phyloP scores from a whole-genome alignment of 2,329 filamentous ascomycete species.

The Colletotrichum aenigma region DNA sequence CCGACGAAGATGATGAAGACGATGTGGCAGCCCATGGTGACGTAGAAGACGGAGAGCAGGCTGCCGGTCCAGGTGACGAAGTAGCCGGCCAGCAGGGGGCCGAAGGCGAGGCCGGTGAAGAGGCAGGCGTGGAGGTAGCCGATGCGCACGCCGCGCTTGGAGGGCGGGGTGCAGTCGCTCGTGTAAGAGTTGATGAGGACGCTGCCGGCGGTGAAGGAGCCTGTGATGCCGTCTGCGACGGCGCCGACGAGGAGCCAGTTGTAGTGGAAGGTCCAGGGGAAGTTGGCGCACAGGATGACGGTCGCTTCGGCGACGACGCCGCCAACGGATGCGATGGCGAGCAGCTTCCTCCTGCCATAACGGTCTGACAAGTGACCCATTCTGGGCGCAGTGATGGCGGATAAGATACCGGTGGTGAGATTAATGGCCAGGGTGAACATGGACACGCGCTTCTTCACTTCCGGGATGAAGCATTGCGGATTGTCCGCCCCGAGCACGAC shows the following conservation, averaged over 20 bases:
- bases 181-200: conserved; percentile 83
- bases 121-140: conserved; percentile 90
- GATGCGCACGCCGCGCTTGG: conserved; percentile 80
- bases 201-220: conserved; percentile 85
- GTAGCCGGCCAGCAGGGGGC: conserved; percentile 81
- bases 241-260: conserved; percentile 80
- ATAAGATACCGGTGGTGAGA: conserved; percentile 76
- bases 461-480: conserved; percentile 78
- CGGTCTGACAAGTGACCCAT: conserved; percentile 87
- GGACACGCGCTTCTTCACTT: conserved; percentile 78
- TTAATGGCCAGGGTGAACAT: conserved; percentile 79
- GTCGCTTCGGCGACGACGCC: conserved; percentile 76
- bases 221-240: conserved; percentile 80
- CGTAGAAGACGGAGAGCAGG: conserved; percentile 83
- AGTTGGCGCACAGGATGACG: conserved; percentile 78
- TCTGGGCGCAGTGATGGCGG: conserved; percentile 81
- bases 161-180: conserved; percentile 84
- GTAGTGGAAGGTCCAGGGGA: conserved; percentile 74
- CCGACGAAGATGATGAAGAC: conserved; percentile 75
- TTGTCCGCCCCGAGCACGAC: conserved; percentile 73
- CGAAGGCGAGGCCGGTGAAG: conserved; percentile 86
- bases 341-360: conserved; percentile 77
- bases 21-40: conserved; percentile 73
- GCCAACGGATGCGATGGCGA: conserved; percentile 77
- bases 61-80: conserved; percentile 78